Evolutionary conservation across 148 eudicot species (phyloP).

Genomic region (Dysphania ambrosioides): DNA sequence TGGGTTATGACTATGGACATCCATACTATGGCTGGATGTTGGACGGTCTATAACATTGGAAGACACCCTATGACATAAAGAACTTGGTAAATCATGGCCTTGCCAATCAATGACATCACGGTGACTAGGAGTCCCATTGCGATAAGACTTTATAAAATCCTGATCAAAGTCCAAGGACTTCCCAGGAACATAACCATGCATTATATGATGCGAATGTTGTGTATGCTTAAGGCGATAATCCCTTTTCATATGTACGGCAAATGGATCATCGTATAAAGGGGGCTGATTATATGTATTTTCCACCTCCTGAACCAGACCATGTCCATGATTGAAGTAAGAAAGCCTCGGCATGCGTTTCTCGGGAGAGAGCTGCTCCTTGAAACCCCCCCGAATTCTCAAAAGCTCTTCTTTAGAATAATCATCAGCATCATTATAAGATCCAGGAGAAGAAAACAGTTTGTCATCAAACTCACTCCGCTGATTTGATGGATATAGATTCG

Average conservation of each 20-base stretch:
- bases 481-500: slow-evolving; percentile 22
- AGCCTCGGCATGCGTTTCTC: slow-evolving; percentile 26
- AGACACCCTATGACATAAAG: slow-evolving; percentile 24
- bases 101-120: slow-evolving; percentile 28
- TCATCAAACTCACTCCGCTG: slow-evolving; percentile 49
- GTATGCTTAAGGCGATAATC: slow-evolving; percentile 26
- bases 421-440: slow-evolving; percentile 28
- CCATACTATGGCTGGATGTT: slow-evolving; percentile 12
- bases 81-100: slow-evolving; percentile 25
- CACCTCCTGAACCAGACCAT: slow-evolving; percentile 19
- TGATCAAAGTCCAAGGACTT: slow-evolving; percentile 35
- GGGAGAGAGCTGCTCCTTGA: slow-evolving; percentile 29
- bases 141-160: slow-evolving; percentile 24
- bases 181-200: slow-evolving; percentile 35
- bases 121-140: slow-evolving; percentile 35
- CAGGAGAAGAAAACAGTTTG: slow-evolving; percentile 27
- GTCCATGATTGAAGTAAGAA: slow-evolving; percentile 25
- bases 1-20: slow-evolving; percentile 33
- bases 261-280: slow-evolving; percentile 34
- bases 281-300: slow-evolving; percentile 23
- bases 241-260: slow-evolving; percentile 29
- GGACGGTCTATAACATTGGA: slow-evolving; percentile 11
- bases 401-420: slow-evolving; percentile 37
- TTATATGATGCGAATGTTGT: slow-evolving; percentile 26
- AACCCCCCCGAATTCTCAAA: slow-evolving; percentile 26